Evolutionary conservation across 371 early-diverging fungal species (phyloP).

Genomic region (Choanephora cucurbitarum): DNA sequence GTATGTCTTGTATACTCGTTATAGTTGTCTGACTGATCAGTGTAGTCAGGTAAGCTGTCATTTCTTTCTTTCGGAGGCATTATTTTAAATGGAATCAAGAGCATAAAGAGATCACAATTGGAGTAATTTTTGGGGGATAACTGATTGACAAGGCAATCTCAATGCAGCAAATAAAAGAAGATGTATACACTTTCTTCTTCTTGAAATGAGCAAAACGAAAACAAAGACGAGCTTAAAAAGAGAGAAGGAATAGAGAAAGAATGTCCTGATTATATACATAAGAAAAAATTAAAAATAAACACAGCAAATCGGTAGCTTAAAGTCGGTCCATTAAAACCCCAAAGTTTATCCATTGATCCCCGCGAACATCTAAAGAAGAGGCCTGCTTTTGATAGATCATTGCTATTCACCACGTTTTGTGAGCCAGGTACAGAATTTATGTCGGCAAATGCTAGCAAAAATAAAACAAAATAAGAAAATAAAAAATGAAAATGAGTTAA

Average conservation of each 20-base stretch:
- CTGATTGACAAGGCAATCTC: neutral
- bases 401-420: slow-evolving; percentile 19
- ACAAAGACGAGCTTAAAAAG: slow-evolving; percentile 2
- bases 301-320: slow-evolving; percentile 33
- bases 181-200: neutral
- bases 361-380: neutral
- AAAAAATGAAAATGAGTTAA: slow-evolving; percentile 5
- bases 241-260: slow-evolving; percentile 7
- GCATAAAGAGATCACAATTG: neutral
- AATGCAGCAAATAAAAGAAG: neutral
- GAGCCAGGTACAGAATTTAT: slow-evolving; percentile 7
- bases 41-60: neutral
- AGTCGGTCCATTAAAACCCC: slow-evolving; percentile 29
- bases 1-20: slow-evolving; percentile 6
- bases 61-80: slow-evolving; percentile 17
- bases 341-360: neutral
- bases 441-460: neutral
- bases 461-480: too few relatives aligned
- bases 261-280: slow-evolving; percentile 18
- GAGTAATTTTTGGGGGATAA: neutral
- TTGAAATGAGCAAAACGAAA: too few relatives aligned
- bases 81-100: slow-evolving; percentile 1
- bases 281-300: slow-evolving; percentile 25
- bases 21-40: neutral
- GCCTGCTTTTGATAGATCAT: neutral